Percentiles rank a stretch among this genome's conserved stretches.
phyloP scores from a whole-genome alignment of 2,329 filamentous ascomycete genomes.

The Didymella segeticola region DNA sequence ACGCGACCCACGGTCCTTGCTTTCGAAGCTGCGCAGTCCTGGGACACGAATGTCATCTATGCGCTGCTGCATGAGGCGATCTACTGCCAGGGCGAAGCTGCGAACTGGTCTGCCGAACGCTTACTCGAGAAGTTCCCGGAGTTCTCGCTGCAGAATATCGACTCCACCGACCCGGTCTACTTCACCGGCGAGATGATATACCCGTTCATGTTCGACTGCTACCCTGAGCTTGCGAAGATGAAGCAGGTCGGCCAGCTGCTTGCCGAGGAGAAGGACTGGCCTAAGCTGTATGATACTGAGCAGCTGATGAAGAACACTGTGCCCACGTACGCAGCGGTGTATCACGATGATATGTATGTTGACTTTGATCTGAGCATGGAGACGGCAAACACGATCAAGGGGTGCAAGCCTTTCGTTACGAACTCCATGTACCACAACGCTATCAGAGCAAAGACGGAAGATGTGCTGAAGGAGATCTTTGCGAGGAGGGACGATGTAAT shows the following conservation, averaged over 20 bases:
- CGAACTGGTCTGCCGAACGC: slow-evolving; percentile 77
- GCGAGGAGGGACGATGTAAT: slow-evolving; percentile 74
- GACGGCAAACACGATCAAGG: slow-evolving; percentile 76
- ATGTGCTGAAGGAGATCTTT: slow-evolving; percentile 79
- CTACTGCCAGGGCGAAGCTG: slow-evolving; percentile 74
- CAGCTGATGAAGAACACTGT: slow-evolving; percentile 79
- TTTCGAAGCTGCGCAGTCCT: slow-evolving; percentile 71
- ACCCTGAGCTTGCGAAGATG: slow-evolving; percentile 75
- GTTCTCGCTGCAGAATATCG: slow-evolving; percentile 51
- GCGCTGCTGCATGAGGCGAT: slow-evolving; percentile 86
- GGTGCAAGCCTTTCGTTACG: slow-evolving; percentile 81
- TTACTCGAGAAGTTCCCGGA: slow-evolving; percentile 60
- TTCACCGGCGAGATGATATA: slow-evolving; percentile 96
- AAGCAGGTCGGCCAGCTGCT: slow-evolving; percentile 73
- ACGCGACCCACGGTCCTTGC: slow-evolving; percentile 72
- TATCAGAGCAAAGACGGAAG: slow-evolving; percentile 73
- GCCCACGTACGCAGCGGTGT: slow-evolving; percentile 84
- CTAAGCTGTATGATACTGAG: slow-evolving; percentile 74
- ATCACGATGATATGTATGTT: slow-evolving; percentile 91
- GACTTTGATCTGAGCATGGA: slow-evolving; percentile 75
- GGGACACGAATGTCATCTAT: slow-evolving; percentile 83
- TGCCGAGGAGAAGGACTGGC: slow-evolving; percentile 74
- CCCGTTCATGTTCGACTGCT: slow-evolving; percentile 82
- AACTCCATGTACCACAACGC: slow-evolving; percentile 90
- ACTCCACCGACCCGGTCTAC: slow-evolving; percentile 64